A percentile compares a stretch with the other conserved stretches of the same genome.
Evolutionary conservation across 2,329 filamentous ascomycete genomes (phyloP).

Genomic region (Colletotrichum higginsianum): DNA sequence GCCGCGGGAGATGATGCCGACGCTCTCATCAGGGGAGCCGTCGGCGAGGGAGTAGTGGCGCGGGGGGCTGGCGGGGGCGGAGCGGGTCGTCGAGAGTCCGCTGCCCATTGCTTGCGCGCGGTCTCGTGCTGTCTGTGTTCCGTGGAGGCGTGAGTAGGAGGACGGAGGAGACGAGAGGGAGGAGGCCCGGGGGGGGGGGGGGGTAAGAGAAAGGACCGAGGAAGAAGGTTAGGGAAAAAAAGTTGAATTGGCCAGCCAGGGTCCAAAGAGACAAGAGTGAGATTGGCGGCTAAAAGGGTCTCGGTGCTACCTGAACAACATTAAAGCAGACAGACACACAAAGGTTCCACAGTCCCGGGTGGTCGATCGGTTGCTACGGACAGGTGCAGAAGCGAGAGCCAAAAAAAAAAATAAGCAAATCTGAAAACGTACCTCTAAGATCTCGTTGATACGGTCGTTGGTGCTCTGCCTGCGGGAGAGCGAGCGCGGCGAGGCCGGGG

Average conservation of each 20-base stretch:
- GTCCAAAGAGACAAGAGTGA: neutral
- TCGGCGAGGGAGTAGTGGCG: conserved; percentile 42
- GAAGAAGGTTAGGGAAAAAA: conserved; percentile 3
- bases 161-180: neutral
- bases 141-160: conserved; percentile 25
- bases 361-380: conserved; percentile 12
- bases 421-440: conserved; percentile 60
- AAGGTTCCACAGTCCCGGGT: neutral
- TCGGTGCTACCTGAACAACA: no score
- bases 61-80: conserved; percentile 42
- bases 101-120: conserved; percentile 59
- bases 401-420: no score
- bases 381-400: conserved; percentile 23
- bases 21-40: conserved; percentile 57
- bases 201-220: neutral
- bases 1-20: conserved; percentile 55
- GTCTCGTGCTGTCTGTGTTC: conserved; percentile 57
- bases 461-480: conserved; percentile 46
- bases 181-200: neutral
- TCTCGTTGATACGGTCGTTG: conserved; percentile 60
- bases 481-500: conserved; percentile 28
- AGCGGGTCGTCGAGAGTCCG: conserved; percentile 42
- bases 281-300: conserved; percentile 22
- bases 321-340: neutral
- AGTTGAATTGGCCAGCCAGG: neutral